Base-by-base conservation (phyloP, 495 filamentous ascomycete species). In the Tetracladium marchalianum region DNA sequence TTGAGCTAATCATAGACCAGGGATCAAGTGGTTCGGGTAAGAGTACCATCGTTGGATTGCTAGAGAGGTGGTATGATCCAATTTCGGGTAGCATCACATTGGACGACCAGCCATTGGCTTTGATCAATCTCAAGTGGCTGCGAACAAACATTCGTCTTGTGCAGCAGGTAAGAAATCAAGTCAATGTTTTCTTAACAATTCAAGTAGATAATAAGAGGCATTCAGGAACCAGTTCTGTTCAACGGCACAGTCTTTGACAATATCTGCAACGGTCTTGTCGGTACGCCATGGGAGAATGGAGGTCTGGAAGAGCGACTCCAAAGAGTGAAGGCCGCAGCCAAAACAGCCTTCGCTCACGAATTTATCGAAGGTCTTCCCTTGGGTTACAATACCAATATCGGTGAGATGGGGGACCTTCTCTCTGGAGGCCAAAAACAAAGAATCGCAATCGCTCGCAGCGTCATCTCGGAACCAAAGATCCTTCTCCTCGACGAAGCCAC, bases 371-470 rank as follows among this genome's bases (percentile, higher is more conserved):
- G 54, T 0, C 62, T 71, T 6, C 63, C 54, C n/a, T 48, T 76
- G 12, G 82, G 84, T 1, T 95, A 95, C 57, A 77, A 94, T 53
- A 95, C 90, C 0, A 84, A 90, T 49, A 89, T 95, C 39, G 90
- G 90, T 41, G 88, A 95, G 62, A 82, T 88, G 36, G 90, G 89
- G 7, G 90, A 90, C 62, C 63, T 94, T 34, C 71, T 96, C 33
- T 88, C 82, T 41, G 90, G 90, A 62, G 90, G 90, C n/a, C 90
- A 97, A 66, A 95, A 95, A 61, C 90, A 97, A 62, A 84, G 90
- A 44, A 90, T 95, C 60, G 73, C 71, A 31, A 77, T 78, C 47
- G 90, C 90, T 4, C 78, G 90, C 55, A 89, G 87, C 32, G 78
- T 96, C 44, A 85, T 95, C 18, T 85, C 80, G 35, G 83, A 96